Conservation (phyloP, 1,284 basidiomycete genomes). For the Thelephora terrestris region DNA sequence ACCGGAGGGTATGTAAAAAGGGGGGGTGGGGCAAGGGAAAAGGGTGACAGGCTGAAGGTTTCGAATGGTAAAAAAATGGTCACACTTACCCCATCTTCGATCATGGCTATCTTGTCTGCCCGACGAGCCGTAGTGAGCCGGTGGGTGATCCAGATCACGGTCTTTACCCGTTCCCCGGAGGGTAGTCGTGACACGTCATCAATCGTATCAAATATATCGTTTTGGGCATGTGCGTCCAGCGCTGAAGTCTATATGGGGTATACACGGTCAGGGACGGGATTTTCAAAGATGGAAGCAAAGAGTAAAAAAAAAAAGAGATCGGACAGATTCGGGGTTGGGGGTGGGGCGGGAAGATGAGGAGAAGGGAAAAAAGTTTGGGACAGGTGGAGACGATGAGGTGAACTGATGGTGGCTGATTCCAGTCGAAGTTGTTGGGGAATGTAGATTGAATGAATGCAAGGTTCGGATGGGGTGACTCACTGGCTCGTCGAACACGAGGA, state of each 20-base stretch:
- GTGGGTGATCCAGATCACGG: constrained; percentile 79
- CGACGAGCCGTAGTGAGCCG: constrained; percentile 68
- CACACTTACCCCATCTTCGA: constrained; percentile 64
- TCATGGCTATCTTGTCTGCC: constrained; percentile 78
- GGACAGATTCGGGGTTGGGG: background rate
- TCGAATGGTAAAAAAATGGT: background rate
- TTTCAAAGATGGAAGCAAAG: constrained; percentile 3
- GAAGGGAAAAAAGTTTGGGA: background rate
- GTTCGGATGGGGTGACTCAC: constrained; percentile 28
- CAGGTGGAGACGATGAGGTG: constrained; percentile 6
- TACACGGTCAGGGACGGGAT: too few relatives aligned
- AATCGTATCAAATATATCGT: constrained; percentile 66
- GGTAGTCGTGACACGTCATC: constrained; percentile 47
- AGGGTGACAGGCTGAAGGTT: background rate
- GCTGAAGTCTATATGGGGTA: constrained; percentile 49
- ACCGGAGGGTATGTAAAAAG: background rate
- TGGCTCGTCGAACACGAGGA: constrained; percentile 75
- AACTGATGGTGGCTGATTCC: background rate
- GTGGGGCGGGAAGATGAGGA: background rate
- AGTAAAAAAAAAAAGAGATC: constrained; percentile 1
- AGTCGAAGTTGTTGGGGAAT: too few relatives aligned
- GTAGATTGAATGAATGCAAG: too few relatives aligned
- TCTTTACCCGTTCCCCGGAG: constrained; percentile 48
- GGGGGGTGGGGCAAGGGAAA: background rate
- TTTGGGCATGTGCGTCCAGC: constrained; percentile 72